Evolutionary conservation across 139 green algal species (phyloP), one percentile per base, ranked within the genome.

Genomic region (Volvox reticuliferus): DNA sequence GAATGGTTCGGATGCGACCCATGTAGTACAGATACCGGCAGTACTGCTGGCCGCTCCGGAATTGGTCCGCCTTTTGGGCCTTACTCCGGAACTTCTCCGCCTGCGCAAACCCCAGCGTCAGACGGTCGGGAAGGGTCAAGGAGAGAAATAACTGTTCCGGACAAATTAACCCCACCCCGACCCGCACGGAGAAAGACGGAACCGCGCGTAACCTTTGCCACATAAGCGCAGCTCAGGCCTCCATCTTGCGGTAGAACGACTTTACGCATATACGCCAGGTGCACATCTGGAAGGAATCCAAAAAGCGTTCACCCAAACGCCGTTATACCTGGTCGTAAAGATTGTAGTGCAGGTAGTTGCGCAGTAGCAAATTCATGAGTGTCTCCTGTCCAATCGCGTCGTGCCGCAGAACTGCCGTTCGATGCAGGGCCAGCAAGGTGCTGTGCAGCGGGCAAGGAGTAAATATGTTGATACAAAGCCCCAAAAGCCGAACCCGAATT

Each of bases 81-180:
- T 99, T 99, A 94, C 94, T 96, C n/a, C 98, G 95, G 89, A 99
- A 97, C 91, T 98, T 98, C 92, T 99, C 98, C 21, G 98, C 98
- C 96, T 99, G 44, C 44, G 44, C 44, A 55, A 55, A 55, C 44
- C 44, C 44, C 5, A 55, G 44, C 44, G 44, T 9, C 5, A 55
- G 44, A 55, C 44, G 44, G 9, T 55, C 44, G 44, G 44, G 44
- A 55, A 55, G 44, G n/a, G 44, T 9, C 44, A 55, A 55, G 44
- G 44, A n/a, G n/a, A n/a, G n/a, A n/a, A n/a, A n/a, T n/a, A n/a
- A n/a, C n/a, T n/a, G n/a, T n/a, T n/a, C n/a, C n/a, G n/a, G n/a
- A n/a, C n/a, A n/a, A n/a, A n/a, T n/a, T n/a, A n/a, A n/a, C n/a
- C n/a, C n/a, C n/a, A n/a, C n/a, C n/a, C n/a, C n/a, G n/a, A n/a